Evolutionary conservation across 441 rosid species (phyloP), one percentile per base, ranked within the genome.

Genomic region (Kokia cookei): DNA sequence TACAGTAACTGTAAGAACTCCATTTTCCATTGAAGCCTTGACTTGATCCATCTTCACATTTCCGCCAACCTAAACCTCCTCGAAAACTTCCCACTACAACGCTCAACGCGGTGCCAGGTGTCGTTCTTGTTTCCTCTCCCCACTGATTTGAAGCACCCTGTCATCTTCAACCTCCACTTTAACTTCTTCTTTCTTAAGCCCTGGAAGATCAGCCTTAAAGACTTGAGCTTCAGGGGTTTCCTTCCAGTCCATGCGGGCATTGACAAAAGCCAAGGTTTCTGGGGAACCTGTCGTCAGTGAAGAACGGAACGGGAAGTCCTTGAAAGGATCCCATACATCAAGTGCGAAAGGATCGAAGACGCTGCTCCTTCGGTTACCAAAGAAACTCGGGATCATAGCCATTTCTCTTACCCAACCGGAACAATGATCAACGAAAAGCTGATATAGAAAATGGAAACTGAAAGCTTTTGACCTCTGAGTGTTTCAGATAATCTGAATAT

Each of bases 311-410:
- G 48, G 64, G 12, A 75, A 67, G 17, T 77, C 84, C 51, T 69
- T 71, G 22, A 72, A 78, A 4, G 84, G 79, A 60, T 81, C 84
- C 80, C 80, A 81, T 1, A 69, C 76, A 32, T 78, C 84, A 0
- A 76, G 62, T 17, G 82, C 69, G 58, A 81, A 81, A 7, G 82
- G 84, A 47, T 76, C 82, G 48, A 73, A 73, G n/a, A 77, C 27
- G 8, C n/a, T 65, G 29, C 68, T 24, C 14, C 73, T 9, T 19
- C 73, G 22, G 60, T 29, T 48, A 32, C 42, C 60, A 9, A 66
- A 45, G 2, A 67, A 26, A 42, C 67, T 67, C 35, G 76, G 76
- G 5, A 65, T 54, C 42, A 74, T 12, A 5, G 76, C 29, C 76
- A 74, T 74, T 51, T 43, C 35, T 57, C 15, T 24, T 14, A 4